Percentiles rank a stretch among this genome's conserved stretches.
Conservation (phyloP, 1,284 basidiomycete genomes). For the Cryptococcus deneoformans region DNA sequence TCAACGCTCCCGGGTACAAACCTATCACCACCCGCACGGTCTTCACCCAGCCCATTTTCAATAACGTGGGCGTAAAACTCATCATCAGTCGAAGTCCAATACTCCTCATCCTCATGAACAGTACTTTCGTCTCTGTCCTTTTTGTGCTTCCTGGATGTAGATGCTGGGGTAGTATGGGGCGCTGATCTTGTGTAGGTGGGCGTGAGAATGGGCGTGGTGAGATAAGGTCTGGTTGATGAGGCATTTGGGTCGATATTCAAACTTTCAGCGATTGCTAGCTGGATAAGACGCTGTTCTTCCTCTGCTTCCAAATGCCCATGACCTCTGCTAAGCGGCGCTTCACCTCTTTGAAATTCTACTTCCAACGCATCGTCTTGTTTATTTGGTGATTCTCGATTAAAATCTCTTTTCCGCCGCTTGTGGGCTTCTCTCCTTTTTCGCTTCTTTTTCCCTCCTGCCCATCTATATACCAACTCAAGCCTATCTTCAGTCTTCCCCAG, state of each 20-base stretch:
- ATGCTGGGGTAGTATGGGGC: neutral
- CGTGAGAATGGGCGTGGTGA: neutral
- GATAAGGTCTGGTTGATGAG: neutral
- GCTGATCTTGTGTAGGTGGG: neutral
- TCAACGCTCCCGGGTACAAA: too few relatives aligned
- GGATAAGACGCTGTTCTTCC: conserved; percentile 24
- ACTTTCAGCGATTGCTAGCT: conserved; percentile 26
- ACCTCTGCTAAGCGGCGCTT: neutral
- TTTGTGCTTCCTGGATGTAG: neutral
- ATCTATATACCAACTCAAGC: conserved; percentile 49
- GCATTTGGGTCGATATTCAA: neutral
- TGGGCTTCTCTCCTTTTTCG: conserved; percentile 8
- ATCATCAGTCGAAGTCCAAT: neutral
- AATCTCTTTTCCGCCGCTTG: neutral
- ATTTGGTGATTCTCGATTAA: neutral
- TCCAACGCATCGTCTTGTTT: neutral
- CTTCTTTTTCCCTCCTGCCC: conserved; percentile 29
- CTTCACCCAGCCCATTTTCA: neutral
- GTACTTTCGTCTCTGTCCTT: neutral
- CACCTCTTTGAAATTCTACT: neutral
- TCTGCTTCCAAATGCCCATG: neutral
- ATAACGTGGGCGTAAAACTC: neutral
- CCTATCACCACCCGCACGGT: neutral
- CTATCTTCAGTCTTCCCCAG: conserved; percentile 30
- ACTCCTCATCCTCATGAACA: neutral